These are phyloP conservation scores for Heritiera littoralis DNA, from an alignment of 345 rosid species.

Conservation along the genomic window DNA sequence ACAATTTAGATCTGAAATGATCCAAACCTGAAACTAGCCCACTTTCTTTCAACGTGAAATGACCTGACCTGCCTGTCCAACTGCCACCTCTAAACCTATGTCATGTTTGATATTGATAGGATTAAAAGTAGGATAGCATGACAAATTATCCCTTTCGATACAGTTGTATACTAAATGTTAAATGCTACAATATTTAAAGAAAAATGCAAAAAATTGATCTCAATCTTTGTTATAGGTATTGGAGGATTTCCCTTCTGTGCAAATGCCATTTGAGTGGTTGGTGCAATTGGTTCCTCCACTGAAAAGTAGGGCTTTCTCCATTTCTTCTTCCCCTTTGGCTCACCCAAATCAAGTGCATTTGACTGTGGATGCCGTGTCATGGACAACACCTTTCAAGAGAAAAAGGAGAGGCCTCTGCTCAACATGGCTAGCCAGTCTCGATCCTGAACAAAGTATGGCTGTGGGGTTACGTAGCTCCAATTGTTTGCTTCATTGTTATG, in stretches of 20 bases:
- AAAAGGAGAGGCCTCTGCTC: constrained; percentile 82
- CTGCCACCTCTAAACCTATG: background rate
- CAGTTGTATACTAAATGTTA: background rate
- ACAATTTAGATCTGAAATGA: background rate
- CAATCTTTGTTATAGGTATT: constrained; percentile 54
- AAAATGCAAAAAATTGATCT: constrained; percentile 6
- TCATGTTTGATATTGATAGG: background rate
- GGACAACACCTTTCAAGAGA: constrained; percentile 89
- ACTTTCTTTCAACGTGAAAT: background rate
- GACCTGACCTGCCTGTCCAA: background rate
- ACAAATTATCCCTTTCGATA: background rate
- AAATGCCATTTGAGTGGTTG: constrained; percentile 91
- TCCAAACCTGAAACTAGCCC: background rate
- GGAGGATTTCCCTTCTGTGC: constrained; percentile 93
- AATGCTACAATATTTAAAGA: background rate
- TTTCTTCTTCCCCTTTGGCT: constrained; percentile 80
- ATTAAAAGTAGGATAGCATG: background rate
- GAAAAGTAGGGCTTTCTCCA: constrained; percentile 83
- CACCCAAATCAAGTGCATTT: constrained; percentile 85
- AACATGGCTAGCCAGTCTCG: constrained; percentile 75
- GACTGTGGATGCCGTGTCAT: constrained; percentile 78
- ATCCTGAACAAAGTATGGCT: constrained; percentile 62
- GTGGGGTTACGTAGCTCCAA: background rate
- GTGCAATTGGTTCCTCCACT: constrained; percentile 89
- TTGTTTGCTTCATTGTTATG: constrained; percentile 7